These are phyloP conservation scores for Mucor saturninus DNA, from an alignment of 371 early-diverging fungal species.

Conservation along the genomic window DNA sequence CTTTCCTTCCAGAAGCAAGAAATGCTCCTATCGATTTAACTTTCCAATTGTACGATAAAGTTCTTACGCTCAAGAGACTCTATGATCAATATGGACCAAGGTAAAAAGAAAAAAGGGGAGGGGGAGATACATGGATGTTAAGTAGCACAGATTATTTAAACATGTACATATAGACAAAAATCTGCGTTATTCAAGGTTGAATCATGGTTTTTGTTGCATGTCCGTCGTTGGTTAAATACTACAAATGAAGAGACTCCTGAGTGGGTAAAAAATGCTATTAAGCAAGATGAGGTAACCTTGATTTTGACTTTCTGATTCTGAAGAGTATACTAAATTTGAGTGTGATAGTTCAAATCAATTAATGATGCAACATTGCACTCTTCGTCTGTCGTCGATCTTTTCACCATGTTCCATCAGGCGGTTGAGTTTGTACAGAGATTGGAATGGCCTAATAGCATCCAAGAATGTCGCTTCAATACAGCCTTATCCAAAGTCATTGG, in stretches of 20 bases:
- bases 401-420: constrained; percentile 79
- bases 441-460: constrained; percentile 78
- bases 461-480: constrained; percentile 71
- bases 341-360: constrained; percentile 58
- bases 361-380: constrained; percentile 73
- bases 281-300: constrained; percentile 61
- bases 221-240: constrained; percentile 61
- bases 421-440: constrained; percentile 71
- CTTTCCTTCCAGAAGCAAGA: constrained; percentile 45
- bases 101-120: constrained; percentile 23
- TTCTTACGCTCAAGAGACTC: constrained; percentile 48
- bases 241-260: constrained; percentile 61
- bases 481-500: constrained; percentile 70
- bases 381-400: constrained; percentile 80
- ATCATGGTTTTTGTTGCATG: constrained; percentile 69
- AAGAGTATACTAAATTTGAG: constrained; percentile 9
- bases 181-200: constrained; percentile 63
- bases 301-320: not conserved
- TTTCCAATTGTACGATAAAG: constrained; percentile 59
- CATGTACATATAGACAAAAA: constrained; percentile 33
- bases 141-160: not conserved
- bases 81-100: constrained; percentile 55
- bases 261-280: constrained; percentile 68
- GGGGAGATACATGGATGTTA: not conserved
- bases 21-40: constrained; percentile 53